phyloP scores from a whole-genome alignment of 345 rosid genomes.

The Acer yangbiense region DNA sequence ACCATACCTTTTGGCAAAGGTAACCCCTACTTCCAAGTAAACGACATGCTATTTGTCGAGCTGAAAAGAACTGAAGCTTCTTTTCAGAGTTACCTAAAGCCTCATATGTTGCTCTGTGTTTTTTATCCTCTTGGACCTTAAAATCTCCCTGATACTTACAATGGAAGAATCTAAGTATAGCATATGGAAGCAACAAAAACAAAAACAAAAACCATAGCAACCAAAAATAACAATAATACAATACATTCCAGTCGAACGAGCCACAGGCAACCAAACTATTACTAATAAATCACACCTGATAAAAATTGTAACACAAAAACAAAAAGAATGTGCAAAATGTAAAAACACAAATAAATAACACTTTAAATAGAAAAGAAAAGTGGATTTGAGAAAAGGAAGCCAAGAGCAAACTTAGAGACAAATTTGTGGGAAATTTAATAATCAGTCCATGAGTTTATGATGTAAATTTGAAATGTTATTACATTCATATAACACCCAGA shows the following conservation, averaged over 20 bases:
- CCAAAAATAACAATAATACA: neutral
- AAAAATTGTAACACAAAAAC: neutral
- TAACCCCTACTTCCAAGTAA: constrained; percentile 91
- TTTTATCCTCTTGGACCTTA: constrained; percentile 79
- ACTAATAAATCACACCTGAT: neutral
- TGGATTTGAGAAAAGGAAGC: neutral
- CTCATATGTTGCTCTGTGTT: constrained; percentile 80
- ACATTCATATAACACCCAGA: neutral
- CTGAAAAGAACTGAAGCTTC: constrained; percentile 76
- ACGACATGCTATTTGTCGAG: constrained; percentile 89
- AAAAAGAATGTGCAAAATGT: neutral
- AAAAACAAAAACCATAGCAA: neutral
- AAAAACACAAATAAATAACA: neutral
- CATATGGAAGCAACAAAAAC: neutral
- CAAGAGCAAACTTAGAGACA: neutral
- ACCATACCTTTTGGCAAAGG: constrained; percentile 82
- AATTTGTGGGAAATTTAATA: neutral
- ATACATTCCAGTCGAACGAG: constrained; percentile 7
- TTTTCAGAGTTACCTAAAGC: constrained; percentile 74
- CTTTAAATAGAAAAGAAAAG: neutral
- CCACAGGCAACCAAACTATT: neutral
- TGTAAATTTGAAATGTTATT: neutral
- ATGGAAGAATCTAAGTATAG: neutral
- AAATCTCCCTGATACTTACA: constrained; percentile 60
- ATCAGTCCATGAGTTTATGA: neutral